Conservation (phyloP, 495 filamentous ascomycete genomes). For the Aspergillus conjunctus region DNA sequence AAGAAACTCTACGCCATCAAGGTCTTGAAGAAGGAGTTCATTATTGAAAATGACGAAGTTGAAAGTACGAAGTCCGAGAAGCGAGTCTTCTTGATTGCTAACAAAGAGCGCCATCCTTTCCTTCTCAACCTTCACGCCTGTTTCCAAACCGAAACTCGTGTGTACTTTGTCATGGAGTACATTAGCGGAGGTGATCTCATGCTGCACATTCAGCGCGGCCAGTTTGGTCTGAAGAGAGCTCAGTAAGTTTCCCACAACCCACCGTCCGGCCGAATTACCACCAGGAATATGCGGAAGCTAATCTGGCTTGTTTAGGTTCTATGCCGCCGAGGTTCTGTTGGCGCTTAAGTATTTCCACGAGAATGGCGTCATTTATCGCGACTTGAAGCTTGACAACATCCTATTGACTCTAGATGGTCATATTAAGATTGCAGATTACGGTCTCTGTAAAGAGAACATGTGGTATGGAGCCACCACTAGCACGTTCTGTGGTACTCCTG, state of each 20-base stretch:
- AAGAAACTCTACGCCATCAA: conserved; percentile 98
- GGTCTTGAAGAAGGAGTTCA: conserved; percentile 99
- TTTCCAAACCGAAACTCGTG: conserved; percentile 98
- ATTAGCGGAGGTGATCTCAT: conserved; percentile 98
- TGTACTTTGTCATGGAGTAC: conserved; percentile 99
- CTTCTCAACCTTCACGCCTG: conserved; percentile 93
- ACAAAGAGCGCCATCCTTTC: conserved; percentile 97
- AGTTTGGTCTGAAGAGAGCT: conserved; percentile 93
- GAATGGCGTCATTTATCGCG: conserved; percentile 98
- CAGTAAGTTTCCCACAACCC: conserved; percentile 63
- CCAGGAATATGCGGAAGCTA: neutral
- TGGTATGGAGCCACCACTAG: conserved; percentile 96
- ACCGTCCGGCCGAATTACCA: neutral
- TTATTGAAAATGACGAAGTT: conserved; percentile 99
- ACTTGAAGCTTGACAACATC: conserved; percentile 99
- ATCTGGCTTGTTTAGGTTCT: conserved; percentile 67
- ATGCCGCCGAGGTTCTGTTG: conserved; percentile 95
- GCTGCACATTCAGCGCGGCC: conserved; percentile 96
- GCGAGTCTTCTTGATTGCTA: conserved; percentile 93
- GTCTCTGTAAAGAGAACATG: conserved; percentile 99
- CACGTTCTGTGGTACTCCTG: conserved; percentile 98
- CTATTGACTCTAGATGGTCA: conserved; percentile 93
- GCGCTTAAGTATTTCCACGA: conserved; percentile 99
- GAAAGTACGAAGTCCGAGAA: conserved; percentile 98
- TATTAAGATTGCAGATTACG: conserved; percentile 98